A percentile compares a stretch with the other conserved stretches of the same genome.
Evolutionary conservation across 768 basidiomycete genomes (phyloP).

Genomic region (Chalciporus piperatus): DNA sequence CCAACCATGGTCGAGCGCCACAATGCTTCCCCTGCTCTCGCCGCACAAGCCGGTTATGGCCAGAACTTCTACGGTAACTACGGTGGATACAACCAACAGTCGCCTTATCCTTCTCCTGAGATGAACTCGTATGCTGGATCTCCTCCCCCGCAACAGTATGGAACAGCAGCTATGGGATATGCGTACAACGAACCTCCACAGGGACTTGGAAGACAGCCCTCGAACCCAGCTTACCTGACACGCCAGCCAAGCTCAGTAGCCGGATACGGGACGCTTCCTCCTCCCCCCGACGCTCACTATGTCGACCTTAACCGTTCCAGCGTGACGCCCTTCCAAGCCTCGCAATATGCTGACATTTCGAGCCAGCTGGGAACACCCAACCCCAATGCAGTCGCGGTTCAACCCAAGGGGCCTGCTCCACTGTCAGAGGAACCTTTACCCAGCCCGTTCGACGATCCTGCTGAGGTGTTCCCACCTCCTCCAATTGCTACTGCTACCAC

Average conservation of each 20-base stretch:
- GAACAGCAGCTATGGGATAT: constrained; percentile 16
- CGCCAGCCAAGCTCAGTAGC: constrained; percentile 16
- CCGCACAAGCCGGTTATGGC: constrained; percentile 14
- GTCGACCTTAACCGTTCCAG: constrained; percentile 66
- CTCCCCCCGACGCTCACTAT: constrained; percentile 41
- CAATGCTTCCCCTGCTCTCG: constrained; percentile 30
- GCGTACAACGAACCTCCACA: constrained; percentile 29
- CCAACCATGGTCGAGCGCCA: constrained; percentile 64
- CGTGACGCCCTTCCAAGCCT: constrained; percentile 72
- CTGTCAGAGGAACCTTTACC: constrained; percentile 25
- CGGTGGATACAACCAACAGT: constrained; percentile 23
- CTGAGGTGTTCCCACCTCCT: neutral
- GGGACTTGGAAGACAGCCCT: constrained; percentile 23
- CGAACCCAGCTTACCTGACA: constrained; percentile 21
- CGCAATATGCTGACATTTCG: constrained; percentile 71
- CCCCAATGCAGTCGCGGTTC: constrained; percentile 16
- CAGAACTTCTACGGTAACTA: constrained; percentile 29
- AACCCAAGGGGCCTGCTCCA: constrained; percentile 11
- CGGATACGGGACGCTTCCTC: constrained; percentile 5
- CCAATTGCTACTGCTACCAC: constrained; percentile 35
- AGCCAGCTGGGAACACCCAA: constrained; percentile 43
- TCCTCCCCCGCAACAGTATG: constrained; percentile 23
- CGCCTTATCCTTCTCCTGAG: constrained; percentile 16
- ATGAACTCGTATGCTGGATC: constrained; percentile 9
- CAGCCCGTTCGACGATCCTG: constrained; percentile 28